Base-by-base conservation (phyloP, 768 basidiomycete genomes). In the Cyclocybe cylindracea region DNA sequence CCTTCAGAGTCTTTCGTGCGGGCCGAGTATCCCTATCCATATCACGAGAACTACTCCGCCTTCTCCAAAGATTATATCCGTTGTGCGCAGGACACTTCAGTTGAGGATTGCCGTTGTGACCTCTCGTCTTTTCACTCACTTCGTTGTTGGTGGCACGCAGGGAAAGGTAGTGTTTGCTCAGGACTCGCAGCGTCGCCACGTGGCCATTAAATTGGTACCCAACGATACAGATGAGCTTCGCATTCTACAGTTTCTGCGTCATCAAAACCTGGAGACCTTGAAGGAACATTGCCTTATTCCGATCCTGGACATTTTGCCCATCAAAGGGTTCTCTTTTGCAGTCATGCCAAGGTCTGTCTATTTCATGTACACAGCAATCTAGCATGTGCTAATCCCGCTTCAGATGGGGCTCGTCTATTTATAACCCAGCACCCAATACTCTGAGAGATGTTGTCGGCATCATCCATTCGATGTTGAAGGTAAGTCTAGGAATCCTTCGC, bases 271-370 rank as follows among this genome's bases (percentile, higher is more conserved):
- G n/a, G 46, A 46, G 9, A 10, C 35, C 9, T 32, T 41, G 32
- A 43, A 31, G 24, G 39, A 50, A 19, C 42, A 57, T 14, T 57
- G 56, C 43, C 29, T 63, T 6, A 40, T 71, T 10, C 66, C 68
- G 2, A 44, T 68, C 3, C 39, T 70, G 1, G 66, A 70, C 7
- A 19, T 70, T 7, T 44, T 72, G 2, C 39, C 56, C 0, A 44
- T 53, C 11, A 51, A 61, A 8, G 64, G 55, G 9, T 55, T 57
- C 18, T 65, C 57, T 41, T 63, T 69, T 36, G 58, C 47, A 10
- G 59, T 71, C 13, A 70, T 66, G 66, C 70, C 70, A 2, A 62
- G 58, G 54, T 65, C 33, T 7, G 46, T 46, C 13, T 19, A 33
- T 2, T 8, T 2, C 1, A 9, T 8, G 7, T 6, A n/a, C 33